Evolutionary conservation across 306 rosid genomes (phyloP), one percentile per base, ranked within the genome.

Genomic region (Cercis canadensis): DNA sequence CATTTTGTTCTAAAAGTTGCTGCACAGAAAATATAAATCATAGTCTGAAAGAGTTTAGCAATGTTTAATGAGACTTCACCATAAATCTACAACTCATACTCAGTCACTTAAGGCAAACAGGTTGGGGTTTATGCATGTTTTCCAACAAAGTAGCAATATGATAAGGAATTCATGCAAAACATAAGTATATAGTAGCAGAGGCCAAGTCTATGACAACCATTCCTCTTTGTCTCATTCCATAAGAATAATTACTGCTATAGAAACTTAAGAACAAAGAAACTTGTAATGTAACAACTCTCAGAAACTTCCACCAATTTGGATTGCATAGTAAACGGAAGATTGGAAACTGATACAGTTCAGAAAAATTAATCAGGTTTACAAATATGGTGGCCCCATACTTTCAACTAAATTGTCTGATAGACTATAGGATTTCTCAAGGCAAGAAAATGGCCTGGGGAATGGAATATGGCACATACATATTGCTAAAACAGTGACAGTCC

Each of bases 291-390:
- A 11, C 4, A 40, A 37, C 21, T 36, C 55, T 69, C 11, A 45
- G 19, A 63, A 56, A 55, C 51, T 17, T 32, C 16, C 45, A 62
- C 46, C 32, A 32, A n/a, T 34, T 44, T 65, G 36, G 21, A 54
- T 73, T 54, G 45, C 56, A 11, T 57, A 37, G 34, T 37, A 47
- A 67, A 44, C 31, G 31, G 13, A 37, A 24, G 29, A 1, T 24
- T 5, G 43, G 21, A 18, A 71, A 47, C 18, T 51, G n/a, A 50
- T 24, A 47, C 36, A 31, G 57, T n/a, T 54, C 62, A 39, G 64
- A 18, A 57, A 50, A 56, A 58, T 24, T 41, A 58, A 32, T 72
- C 55, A 60, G 62, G 61, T 62, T 52, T 59, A 41, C 70, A 73
- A 21, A 54, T 54, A 24, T 11, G 16, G 7, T 54, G 34, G 24